Conservation (phyloP, 768 basidiomycete genomes). For the Steccherinum ochraceum region DNA sequence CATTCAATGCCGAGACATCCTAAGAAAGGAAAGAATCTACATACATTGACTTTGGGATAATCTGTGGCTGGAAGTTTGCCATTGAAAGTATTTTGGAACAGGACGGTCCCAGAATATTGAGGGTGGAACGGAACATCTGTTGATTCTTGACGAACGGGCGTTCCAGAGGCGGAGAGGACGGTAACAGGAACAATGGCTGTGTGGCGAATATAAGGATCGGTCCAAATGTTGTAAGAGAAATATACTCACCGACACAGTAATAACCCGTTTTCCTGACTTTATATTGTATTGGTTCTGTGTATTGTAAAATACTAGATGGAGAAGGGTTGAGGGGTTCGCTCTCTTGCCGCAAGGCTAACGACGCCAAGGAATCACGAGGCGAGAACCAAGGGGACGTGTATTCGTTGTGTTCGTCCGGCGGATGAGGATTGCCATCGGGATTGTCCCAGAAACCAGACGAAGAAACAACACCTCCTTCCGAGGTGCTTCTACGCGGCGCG, state of each 20-base stretch:
- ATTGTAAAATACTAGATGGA: slow-evolving; percentile 44
- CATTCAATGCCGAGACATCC: neutral
- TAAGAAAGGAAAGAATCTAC: slow-evolving; percentile 21
- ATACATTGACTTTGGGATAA: slow-evolving; percentile 93
- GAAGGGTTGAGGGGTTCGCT: slow-evolving; percentile 35
- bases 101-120: slow-evolving; percentile 67
- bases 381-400: slow-evolving; percentile 38
- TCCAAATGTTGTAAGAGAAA: neutral
- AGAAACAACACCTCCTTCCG: too few species aligned
- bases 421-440: slow-evolving; percentile 46
- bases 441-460: neutral
- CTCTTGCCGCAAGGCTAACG: slow-evolving; percentile 15
- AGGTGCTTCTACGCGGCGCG: too few species aligned
- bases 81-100: slow-evolving; percentile 84
- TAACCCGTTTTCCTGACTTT: slow-evolving; percentile 83
- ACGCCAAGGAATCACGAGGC: slow-evolving; percentile 1
- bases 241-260: slow-evolving; percentile 88
- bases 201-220: slow-evolving; percentile 1
- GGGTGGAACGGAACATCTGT: slow-evolving; percentile 65
- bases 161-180: slow-evolving; percentile 37
- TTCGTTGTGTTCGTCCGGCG: slow-evolving; percentile 39
- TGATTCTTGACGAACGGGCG: slow-evolving; percentile 27
- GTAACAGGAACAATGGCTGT: slow-evolving; percentile 87
- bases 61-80: slow-evolving; percentile 89
- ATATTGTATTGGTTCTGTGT: slow-evolving; percentile 75